A percentile compares a stretch with the other conserved stretches of the same genome.
Conservation (phyloP, 352 stramenopile species). For the Phytophthora kernoviae region DNA sequence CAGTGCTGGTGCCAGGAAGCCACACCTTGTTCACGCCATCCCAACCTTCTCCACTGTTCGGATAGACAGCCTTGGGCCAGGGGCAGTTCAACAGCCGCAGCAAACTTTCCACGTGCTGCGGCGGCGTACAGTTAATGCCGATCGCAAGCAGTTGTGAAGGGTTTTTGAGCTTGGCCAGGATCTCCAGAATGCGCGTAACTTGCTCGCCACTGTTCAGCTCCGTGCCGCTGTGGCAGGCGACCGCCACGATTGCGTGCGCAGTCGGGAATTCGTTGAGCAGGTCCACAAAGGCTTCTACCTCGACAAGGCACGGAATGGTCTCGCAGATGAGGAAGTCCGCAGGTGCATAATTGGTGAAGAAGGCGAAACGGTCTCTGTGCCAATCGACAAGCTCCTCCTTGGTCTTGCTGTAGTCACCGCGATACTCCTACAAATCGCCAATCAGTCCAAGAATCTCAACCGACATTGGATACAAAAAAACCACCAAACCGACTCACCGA, state of each 20-base stretch:
- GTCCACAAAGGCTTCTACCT: constrained; percentile 80
- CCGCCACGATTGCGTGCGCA: constrained; percentile 60
- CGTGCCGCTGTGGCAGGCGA: constrained; percentile 64
- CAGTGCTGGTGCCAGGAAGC: constrained; percentile 49
- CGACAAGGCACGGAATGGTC: constrained; percentile 85
- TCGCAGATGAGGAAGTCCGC: constrained; percentile 85
- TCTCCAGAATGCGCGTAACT: constrained; percentile 42
- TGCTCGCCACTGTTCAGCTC: constrained; percentile 75
- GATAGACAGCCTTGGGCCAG: constrained; percentile 76
- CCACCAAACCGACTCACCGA: constrained; percentile 47
- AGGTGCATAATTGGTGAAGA: constrained; percentile 54
- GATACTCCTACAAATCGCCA: constrained; percentile 67
- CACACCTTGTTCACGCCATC: constrained; percentile 76
- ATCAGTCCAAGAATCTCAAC: constrained; percentile 7
- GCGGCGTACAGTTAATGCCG: constrained; percentile 87
- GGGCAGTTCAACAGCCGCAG: constrained; percentile 49
- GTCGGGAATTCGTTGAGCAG: constrained; percentile 71
- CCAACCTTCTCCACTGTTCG: constrained; percentile 88
- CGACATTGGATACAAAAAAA: not conserved
- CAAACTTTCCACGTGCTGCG: constrained; percentile 70
- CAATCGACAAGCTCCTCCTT: constrained; percentile 73
- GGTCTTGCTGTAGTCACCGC: constrained; percentile 76
- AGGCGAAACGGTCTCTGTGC: constrained; percentile 76
- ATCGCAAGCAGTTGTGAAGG: constrained; percentile 67
- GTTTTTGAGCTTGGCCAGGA: constrained; percentile 61